Evolutionary conservation across 2,329 filamentous ascomycete genomes (phyloP).

Genomic region (Apiospora koreana): DNA sequence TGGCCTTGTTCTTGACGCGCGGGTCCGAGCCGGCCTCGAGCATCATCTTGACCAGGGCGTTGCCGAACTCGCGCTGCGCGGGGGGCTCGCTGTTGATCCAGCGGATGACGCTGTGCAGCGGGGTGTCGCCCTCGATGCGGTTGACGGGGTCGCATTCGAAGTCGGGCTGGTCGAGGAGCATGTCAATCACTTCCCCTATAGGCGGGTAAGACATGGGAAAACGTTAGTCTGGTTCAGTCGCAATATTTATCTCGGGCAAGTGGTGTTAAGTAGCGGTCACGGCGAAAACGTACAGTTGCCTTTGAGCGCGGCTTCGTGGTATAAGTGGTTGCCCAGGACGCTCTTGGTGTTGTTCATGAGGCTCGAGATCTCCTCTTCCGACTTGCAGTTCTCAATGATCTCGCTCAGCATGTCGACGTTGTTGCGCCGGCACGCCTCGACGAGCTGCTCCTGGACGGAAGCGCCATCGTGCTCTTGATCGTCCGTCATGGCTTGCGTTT

Average conservation of each 20-base stretch:
- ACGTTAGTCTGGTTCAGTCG: slow-evolving; percentile 5
- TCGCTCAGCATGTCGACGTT: slow-evolving; percentile 83
- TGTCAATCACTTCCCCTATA: slow-evolving; percentile 78
- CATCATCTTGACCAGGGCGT: slow-evolving; percentile 74
- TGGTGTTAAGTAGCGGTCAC: not conserved
- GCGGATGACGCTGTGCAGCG: slow-evolving; percentile 75
- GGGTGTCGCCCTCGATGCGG: slow-evolving; percentile 72
- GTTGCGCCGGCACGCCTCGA: slow-evolving; percentile 92
- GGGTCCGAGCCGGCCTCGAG: slow-evolving; percentile 72
- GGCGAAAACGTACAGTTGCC: slow-evolving; percentile 72
- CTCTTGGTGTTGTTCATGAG: slow-evolving; percentile 87
- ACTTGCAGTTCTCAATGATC: slow-evolving; percentile 63
- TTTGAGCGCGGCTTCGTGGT: slow-evolving; percentile 84
- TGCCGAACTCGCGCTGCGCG: slow-evolving; percentile 64
- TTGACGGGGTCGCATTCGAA: slow-evolving; percentile 83
- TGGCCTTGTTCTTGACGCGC: slow-evolving; percentile 67
- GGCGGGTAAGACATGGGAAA: not conserved
- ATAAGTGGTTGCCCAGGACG: slow-evolving; percentile 82
- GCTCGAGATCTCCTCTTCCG: slow-evolving; percentile 66
- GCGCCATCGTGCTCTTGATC: slow-evolving; percentile 63
- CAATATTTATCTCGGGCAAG: not conserved
- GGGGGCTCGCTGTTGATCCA: slow-evolving; percentile 71
- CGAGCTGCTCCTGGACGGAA: slow-evolving; percentile 78
- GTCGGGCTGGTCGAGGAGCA: slow-evolving; percentile 78
- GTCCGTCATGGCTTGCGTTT: not conserved